These are phyloP conservation scores for Cladosporium sp. DNA, from an alignment of 2,329 filamentous ascomycete genomes.

Conservation along the genomic window DNA sequence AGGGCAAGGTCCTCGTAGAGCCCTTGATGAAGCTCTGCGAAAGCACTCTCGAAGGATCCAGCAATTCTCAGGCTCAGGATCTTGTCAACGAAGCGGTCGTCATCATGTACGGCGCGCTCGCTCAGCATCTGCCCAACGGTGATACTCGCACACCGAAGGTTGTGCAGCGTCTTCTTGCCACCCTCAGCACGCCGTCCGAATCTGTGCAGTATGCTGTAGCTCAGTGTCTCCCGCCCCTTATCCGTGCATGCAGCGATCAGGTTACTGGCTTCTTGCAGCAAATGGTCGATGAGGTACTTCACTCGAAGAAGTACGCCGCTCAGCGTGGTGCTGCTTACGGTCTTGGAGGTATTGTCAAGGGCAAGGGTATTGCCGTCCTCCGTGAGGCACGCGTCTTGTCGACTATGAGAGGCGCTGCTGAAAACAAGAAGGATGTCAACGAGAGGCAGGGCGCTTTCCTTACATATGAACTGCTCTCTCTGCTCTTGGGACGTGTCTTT, in stretches of 20 bases:
- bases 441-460: conserved; percentile 84
- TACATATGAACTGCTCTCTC: conserved; percentile 84
- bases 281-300: conserved; percentile 75
- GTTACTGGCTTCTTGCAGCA: conserved; percentile 74
- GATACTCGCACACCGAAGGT: conserved; percentile 85
- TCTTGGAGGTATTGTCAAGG: conserved; percentile 80
- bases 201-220: conserved; percentile 95
- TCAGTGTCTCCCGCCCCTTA: conserved; percentile 86
- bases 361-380: conserved; percentile 76
- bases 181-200: conserved; percentile 90
- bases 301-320: conserved; percentile 85
- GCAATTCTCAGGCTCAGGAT: conserved; percentile 74
- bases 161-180: conserved; percentile 77
- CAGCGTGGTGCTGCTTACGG: conserved; percentile 94
- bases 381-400: conserved; percentile 83
- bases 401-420: conserved; percentile 72
- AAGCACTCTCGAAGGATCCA: conserved; percentile 75
- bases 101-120: conserved; percentile 92
- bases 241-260: conserved; percentile 73
- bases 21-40: conserved; percentile 91
- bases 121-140: conserved; percentile 77
- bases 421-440: conserved; percentile 90
- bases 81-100: conserved; percentile 95
- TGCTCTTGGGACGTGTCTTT: conserved; percentile 80
- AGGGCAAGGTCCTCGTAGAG: conserved; percentile 79